Conservation (phyloP, 768 basidiomycete species). For the Trametes maxima region DNA sequence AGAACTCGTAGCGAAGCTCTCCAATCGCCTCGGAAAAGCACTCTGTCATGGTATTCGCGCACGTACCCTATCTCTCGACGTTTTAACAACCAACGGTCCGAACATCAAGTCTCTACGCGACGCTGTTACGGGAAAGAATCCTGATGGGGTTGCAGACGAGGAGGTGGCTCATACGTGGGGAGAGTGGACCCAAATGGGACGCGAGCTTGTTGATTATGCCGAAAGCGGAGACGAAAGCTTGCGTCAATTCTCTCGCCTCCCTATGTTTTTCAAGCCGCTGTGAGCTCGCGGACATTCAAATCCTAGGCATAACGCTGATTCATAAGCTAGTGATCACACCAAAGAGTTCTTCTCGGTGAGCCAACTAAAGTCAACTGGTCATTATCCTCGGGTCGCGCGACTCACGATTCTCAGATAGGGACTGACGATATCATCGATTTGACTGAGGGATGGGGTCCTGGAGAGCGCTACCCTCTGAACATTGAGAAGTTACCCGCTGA, state of each 20-base stretch:
- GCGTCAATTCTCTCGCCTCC: conserved; percentile 1
- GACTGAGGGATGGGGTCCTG: conserved; percentile 2
- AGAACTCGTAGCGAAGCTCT: conserved; percentile 12
- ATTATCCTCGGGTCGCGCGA: neutral
- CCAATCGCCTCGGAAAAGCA: conserved; percentile 6
- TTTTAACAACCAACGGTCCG: neutral
- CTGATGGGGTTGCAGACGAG: neutral
- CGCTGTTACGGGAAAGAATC: neutral
- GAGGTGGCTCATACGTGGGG: conserved; percentile 15
- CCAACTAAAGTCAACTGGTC: too few relatives aligned
- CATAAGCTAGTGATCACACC: neutral
- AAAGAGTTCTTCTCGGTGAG: conserved; percentile 15
- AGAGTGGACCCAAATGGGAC: conserved; percentile 7
- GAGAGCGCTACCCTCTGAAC: conserved; percentile 4
- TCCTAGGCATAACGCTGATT: neutral
- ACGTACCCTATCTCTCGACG: neutral
- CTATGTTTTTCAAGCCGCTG: conserved; percentile 13
- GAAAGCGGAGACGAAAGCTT: neutral
- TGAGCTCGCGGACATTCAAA: neutral
- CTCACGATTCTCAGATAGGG: conserved; percentile 6
- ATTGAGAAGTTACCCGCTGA: neutral
- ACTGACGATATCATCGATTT: conserved; percentile 18
- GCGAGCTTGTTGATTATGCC: neutral
- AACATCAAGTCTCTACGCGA: neutral
- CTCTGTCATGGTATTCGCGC: conserved; percentile 6